A percentile compares a stretch with the other conserved stretches of the same genome.
These are phyloP conservation scores for Vigna unguiculata DNA, from an alignment of 306 rosid genomes.

Conservation along the genomic window DNA sequence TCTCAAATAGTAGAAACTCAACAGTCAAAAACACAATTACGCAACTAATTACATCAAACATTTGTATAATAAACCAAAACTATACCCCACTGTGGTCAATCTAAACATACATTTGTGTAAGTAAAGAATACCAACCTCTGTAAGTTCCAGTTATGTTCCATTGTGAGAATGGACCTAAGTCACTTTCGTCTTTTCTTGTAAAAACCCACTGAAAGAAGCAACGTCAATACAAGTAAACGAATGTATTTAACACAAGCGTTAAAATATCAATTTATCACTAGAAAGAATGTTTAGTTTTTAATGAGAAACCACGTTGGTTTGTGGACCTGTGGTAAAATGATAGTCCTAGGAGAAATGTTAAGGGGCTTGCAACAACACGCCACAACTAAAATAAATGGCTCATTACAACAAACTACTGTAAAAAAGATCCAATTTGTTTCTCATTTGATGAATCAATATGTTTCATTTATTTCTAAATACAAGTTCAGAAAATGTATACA, in stretches of 20 bases:
- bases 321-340: constrained; percentile 13
- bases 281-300: constrained; percentile 4
- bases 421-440: constrained; percentile 24
- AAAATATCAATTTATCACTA: background rate
- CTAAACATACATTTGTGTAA: constrained; percentile 10
- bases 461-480: constrained; percentile 27
- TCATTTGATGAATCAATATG: constrained; percentile 11
- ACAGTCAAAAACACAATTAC: background rate
- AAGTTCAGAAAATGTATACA: constrained; percentile 27
- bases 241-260: constrained; percentile 38
- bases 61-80: constrained; percentile 28
- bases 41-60: constrained; percentile 23
- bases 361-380: constrained; percentile 12
- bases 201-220: constrained; percentile 86
- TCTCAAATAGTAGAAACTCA: constrained; percentile 21
- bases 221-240: constrained; percentile 43
- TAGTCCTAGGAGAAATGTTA: constrained; percentile 16
- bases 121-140: constrained; percentile 72
- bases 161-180: constrained; percentile 80
- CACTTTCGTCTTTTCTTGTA: constrained; percentile 82
- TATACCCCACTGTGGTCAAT: background rate
- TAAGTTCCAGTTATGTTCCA: constrained; percentile 99
- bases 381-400: background rate
- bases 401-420: constrained; percentile 20
- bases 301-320: background rate